A percentile compares a stretch with the other conserved stretches of the same genome.
These are phyloP conservation scores for Pinus taeda DNA, from an alignment of 75 land plant genomes.

Conservation along the genomic window DNA sequence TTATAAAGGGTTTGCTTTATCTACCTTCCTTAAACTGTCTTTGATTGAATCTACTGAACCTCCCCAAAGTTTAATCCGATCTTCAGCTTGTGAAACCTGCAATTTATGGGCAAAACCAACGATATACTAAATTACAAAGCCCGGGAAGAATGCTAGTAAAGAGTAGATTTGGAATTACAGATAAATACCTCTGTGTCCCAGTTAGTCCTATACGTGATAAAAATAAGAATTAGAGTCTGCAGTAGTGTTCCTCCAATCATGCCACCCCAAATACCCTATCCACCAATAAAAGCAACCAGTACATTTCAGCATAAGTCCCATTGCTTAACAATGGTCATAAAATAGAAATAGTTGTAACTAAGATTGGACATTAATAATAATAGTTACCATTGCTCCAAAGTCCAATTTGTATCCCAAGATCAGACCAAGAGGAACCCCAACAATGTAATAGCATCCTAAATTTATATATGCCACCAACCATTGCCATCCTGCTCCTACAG, in stretches of 20 bases:
- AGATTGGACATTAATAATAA: background rate
- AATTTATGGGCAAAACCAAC: background rate
- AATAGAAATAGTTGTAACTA: background rate
- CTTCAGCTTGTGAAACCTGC: conserved; percentile 3
- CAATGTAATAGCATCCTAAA: conserved; percentile 7
- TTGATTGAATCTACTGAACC: background rate
- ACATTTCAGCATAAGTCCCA: background rate
- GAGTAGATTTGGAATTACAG: too few species aligned
- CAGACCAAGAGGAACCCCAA: conserved; percentile 6
- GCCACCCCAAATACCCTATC: conserved; percentile 64
- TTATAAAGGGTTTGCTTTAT: background rate
- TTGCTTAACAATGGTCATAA: background rate
- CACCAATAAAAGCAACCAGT: background rate
- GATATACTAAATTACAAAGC: too few species aligned
- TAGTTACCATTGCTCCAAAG: background rate
- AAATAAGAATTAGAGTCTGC: conserved; percentile 46
- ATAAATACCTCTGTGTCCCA: conserved; percentile 48
- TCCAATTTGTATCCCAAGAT: background rate
- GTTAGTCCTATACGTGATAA: conserved; percentile 31
- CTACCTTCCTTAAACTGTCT: background rate
- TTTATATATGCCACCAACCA: conserved; percentile 5
- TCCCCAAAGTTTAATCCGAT: conserved; percentile 8
- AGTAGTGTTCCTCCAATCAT: conserved; percentile 52
- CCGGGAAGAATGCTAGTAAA: too few species aligned
- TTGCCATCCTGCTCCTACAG: conserved; percentile 13